Percentiles rank a stretch among this genome's conserved stretches.
Evolutionary conservation across 352 stramenopile genomes (phyloP).

Genomic region (Phytopythium kandeliae): DNA sequence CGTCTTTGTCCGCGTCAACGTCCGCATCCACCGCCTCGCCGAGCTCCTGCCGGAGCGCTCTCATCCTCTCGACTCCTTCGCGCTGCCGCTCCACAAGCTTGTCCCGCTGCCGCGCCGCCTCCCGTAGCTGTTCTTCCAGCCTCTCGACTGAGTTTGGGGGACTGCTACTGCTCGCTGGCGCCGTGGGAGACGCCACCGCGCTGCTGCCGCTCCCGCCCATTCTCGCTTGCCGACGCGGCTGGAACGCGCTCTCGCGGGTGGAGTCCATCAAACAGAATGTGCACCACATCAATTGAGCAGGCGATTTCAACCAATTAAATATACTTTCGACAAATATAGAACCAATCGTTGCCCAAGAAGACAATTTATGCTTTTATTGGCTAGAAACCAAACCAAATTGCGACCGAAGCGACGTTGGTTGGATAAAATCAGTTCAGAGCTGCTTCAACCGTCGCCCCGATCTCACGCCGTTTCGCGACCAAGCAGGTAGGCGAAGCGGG

Average conservation of each 20-base stretch:
- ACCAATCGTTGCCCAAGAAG: no score
- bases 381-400: no score
- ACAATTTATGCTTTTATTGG: no score
- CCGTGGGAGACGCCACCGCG: constrained; percentile 7
- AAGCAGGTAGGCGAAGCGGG: no score
- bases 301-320: no score
- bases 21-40: not conserved
- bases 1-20: not conserved
- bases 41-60: constrained; percentile 4
- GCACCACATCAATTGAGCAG: not conserved
- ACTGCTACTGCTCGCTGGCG: not conserved
- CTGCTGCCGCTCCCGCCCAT: constrained; percentile 5
- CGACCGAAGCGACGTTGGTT: no score
- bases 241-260: not conserved
- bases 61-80: constrained; percentile 14
- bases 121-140: constrained; percentile 12
- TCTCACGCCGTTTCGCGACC: not conserved
- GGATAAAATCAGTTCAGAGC: no score
- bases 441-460: not conserved
- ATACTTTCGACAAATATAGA: constrained; percentile 1
- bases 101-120: constrained; percentile 11
- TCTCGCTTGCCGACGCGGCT: not conserved
- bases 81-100: constrained; percentile 21
- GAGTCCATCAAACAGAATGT: not conserved
- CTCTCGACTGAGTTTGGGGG: constrained; percentile 6